Evolutionary conservation across 371 early-diverging fungal genomes (phyloP).

Genomic region (Batkoa obscura): DNA sequence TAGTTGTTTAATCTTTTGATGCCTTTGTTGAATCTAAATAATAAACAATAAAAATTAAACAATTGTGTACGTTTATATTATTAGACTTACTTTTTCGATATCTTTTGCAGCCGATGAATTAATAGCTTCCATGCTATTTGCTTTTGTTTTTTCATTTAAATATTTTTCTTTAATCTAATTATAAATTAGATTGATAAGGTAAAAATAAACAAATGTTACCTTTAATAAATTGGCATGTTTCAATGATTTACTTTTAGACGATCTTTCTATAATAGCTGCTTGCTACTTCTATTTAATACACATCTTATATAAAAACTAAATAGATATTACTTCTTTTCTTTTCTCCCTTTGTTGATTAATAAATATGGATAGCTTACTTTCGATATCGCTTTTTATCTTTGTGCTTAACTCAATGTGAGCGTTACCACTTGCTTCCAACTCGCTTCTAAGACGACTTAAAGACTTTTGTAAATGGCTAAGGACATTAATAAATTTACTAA

Average conservation of each 20-base stretch:
- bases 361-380: constrained; percentile 47
- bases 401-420: constrained; percentile 57
- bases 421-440: constrained; percentile 56
- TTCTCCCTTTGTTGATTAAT: constrained; percentile 53
- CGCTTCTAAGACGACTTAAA: constrained; percentile 45
- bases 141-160: constrained; percentile 19
- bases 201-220: background rate
- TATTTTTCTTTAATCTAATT: constrained; percentile 20
- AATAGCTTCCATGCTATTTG: background rate
- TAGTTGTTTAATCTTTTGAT: constrained; percentile 18
- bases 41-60: constrained; percentile 2
- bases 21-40: constrained; percentile 11
- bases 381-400: constrained; percentile 56
- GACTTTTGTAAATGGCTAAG: constrained; percentile 38
- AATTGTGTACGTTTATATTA: background rate
- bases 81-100: constrained; percentile 6
- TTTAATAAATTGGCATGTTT: constrained; percentile 7
- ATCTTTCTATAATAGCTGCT: constrained; percentile 25
- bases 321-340: constrained; percentile 28
- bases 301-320: background rate
- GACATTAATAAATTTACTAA: background rate
- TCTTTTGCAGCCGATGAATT: constrained; percentile 9
- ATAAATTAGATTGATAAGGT: background rate
- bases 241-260: constrained; percentile 15
- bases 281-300: constrained; percentile 14